Evolutionary conservation across 768 basidiomycete genomes (phyloP).

Genomic region (Pilatotrama ljubarskyi): DNA sequence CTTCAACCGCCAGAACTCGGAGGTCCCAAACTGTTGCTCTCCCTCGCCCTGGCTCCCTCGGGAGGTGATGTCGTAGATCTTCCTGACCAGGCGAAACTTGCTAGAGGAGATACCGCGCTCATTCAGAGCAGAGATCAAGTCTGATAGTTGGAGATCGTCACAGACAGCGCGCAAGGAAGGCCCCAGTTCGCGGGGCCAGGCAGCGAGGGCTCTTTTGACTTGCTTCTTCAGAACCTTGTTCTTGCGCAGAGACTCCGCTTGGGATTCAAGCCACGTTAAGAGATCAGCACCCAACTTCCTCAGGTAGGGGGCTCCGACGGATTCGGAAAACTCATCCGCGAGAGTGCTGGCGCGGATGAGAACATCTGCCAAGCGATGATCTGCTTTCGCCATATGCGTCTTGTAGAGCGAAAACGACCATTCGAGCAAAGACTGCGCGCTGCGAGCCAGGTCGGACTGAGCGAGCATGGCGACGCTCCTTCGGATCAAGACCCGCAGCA

Average conservation of each 20-base stretch:
- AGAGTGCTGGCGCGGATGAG: slow-evolving; percentile 68
- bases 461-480: slow-evolving; percentile 65
- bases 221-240: slow-evolving; percentile 42
- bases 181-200: slow-evolving; percentile 73
- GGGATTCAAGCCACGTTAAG: slow-evolving; percentile 62
- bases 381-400: slow-evolving; percentile 35
- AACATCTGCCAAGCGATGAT: slow-evolving; percentile 60
- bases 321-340: slow-evolving; percentile 53
- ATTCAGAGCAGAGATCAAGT: slow-evolving; percentile 54
- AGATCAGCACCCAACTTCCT: slow-evolving; percentile 48
- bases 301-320: slow-evolving; percentile 32
- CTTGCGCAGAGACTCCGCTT: slow-evolving; percentile 45
- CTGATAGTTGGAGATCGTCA: slow-evolving; percentile 46
- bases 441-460: slow-evolving; percentile 64
- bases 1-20: slow-evolving; percentile 85
- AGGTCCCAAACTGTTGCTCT: slow-evolving; percentile 48
- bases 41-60: slow-evolving; percentile 25
- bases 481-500: slow-evolving; percentile 69
- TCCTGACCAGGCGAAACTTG: slow-evolving; percentile 76
- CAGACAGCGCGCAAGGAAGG: slow-evolving; percentile 45
- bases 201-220: slow-evolving; percentile 58
- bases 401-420: slow-evolving; percentile 69
- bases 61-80: slow-evolving; percentile 52
- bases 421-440: slow-evolving; percentile 74
- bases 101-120: slow-evolving; percentile 65